These are phyloP conservation scores for Monosporascus sp. DNA, from an alignment of 2,329 filamentous ascomycete species.

Conservation along the genomic window DNA sequence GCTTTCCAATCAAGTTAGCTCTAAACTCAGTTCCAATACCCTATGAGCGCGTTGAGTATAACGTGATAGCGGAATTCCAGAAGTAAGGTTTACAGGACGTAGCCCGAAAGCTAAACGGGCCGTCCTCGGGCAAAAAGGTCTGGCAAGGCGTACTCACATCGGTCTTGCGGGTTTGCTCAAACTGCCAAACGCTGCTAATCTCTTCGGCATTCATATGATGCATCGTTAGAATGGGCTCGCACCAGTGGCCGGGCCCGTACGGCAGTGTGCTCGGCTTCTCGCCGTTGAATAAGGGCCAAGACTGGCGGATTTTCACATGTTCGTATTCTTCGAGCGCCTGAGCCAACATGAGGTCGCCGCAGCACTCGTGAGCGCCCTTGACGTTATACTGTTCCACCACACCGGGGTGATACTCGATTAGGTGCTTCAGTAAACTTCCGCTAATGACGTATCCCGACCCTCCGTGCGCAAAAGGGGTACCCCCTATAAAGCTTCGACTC, in stretches of 20 bases:
- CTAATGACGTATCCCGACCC: slow-evolving; percentile 54
- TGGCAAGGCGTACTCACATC: slow-evolving; percentile 27
- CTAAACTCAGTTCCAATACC: not conserved
- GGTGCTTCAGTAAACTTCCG: slow-evolving; percentile 43
- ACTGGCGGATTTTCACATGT: slow-evolving; percentile 36
- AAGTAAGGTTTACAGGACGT: not conserved
- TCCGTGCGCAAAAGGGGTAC: slow-evolving; percentile 49
- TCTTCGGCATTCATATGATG: slow-evolving; percentile 50
- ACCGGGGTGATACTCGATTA: slow-evolving; percentile 38
- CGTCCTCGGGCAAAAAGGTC: not conserved
- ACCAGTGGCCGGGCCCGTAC: slow-evolving; percentile 46
- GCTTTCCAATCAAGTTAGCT: slow-evolving; percentile 25
- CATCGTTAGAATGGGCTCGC: slow-evolving; percentile 53
- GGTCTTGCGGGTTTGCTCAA: slow-evolving; percentile 43
- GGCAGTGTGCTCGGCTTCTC: slow-evolving; percentile 49
- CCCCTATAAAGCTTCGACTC: slow-evolving; percentile 41
- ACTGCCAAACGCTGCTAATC: slow-evolving; percentile 47
- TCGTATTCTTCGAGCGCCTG: slow-evolving; percentile 41
- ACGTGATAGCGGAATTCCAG: not conserved
- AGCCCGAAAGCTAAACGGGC: not conserved
- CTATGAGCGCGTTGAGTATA: not conserved
- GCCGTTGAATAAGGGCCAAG: slow-evolving; percentile 50
- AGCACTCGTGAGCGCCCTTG: slow-evolving; percentile 40
- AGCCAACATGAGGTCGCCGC: slow-evolving; percentile 48
- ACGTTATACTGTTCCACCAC: slow-evolving; percentile 43